A percentile compares a stretch with the other conserved stretches of the same genome.
phyloP scores from a whole-genome alignment of 2,329 filamentous ascomycete genomes.

The Penicillium sp. region DNA sequence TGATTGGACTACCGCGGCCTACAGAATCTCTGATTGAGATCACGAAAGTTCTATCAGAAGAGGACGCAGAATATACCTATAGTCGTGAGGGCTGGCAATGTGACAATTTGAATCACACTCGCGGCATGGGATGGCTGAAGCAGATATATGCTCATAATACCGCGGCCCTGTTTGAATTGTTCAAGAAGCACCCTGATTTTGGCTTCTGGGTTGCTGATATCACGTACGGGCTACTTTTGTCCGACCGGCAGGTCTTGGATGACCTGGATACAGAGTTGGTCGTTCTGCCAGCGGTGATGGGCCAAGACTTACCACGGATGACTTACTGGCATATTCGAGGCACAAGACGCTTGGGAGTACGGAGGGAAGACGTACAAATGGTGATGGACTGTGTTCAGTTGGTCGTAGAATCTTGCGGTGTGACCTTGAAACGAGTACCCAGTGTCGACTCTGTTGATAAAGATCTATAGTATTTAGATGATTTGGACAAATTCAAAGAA shows the following conservation, averaged over 20 bases:
- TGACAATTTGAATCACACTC: conserved; percentile 52
- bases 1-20: conserved; percentile 61
- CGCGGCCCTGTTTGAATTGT: conserved; percentile 17
- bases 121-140: conserved; percentile 55
- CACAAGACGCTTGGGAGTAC: conserved; percentile 35
- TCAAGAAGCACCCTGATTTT: conserved; percentile 48
- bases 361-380: conserved; percentile 37
- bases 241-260: conserved; percentile 37
- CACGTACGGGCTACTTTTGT: conserved; percentile 59
- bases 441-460: neutral
- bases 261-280: conserved; percentile 42
- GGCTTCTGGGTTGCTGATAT: conserved; percentile 71
- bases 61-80: conserved; percentile 55
- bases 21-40: conserved; percentile 58
- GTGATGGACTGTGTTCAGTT: conserved; percentile 15
- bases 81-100: conserved; percentile 59
- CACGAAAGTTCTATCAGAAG: conserved; percentile 47
- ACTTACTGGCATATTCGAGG: conserved; percentile 45
- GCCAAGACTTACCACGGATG: conserved; percentile 36
- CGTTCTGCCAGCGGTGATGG: conserved; percentile 40
- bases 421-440: conserved; percentile 8
- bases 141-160: conserved; percentile 55
- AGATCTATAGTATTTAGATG: neutral
- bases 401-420: conserved; percentile 13
- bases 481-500: neutral